phyloP scores from a whole-genome alignment of 2,329 filamentous ascomycete species.

The Aspergillus japonicus region DNA sequence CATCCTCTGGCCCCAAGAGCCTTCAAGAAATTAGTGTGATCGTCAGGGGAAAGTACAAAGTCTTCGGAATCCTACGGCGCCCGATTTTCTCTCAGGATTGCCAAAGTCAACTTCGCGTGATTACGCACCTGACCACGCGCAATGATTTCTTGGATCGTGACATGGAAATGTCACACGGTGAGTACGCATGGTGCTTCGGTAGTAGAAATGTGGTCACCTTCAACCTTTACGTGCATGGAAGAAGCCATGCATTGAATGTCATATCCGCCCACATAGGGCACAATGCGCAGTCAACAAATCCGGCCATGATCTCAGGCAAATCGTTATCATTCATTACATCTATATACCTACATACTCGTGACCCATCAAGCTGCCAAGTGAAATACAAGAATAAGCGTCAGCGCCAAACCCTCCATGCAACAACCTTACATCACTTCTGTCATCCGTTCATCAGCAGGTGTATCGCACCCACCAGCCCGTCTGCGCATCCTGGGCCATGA shows the following conservation, averaged over 20 bases:
- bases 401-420: background rate
- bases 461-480: conserved; percentile 10
- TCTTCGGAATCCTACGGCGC: background rate
- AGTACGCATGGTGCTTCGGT: too few species aligned
- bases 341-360: background rate
- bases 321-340: background rate
- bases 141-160: background rate
- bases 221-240: too few species aligned
- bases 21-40: background rate
- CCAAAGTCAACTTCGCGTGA: background rate
- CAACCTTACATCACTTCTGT: background rate
- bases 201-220: too few species aligned
- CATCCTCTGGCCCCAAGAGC: background rate
- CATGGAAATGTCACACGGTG: too few species aligned
- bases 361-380: background rate
- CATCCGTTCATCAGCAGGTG: background rate
- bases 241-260: too few species aligned
- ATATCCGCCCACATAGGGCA: too few species aligned
- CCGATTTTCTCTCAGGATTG: background rate
- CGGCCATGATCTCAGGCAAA: too few species aligned
- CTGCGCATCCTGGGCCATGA: conserved; percentile 4
- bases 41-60: background rate
- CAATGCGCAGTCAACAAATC: too few species aligned
- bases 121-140: background rate
- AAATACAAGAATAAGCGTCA: background rate